These are phyloP conservation scores for Emericellopsis terricola DNA, from an alignment of 495 filamentous ascomycete genomes.

Conservation along the genomic window DNA sequence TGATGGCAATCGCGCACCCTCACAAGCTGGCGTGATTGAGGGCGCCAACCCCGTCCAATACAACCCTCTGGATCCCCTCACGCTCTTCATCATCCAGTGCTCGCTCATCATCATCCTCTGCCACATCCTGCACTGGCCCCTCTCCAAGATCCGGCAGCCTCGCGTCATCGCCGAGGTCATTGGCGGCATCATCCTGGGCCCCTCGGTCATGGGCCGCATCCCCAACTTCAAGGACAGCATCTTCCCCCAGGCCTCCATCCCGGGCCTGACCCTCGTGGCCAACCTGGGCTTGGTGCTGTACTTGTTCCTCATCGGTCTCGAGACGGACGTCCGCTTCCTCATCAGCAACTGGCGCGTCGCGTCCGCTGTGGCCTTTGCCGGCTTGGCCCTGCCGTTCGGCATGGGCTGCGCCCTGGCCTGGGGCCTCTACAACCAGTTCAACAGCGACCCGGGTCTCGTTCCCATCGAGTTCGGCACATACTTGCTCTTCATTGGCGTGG, in stretches of 20 bases:
- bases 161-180: constrained; percentile 94
- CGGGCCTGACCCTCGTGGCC: constrained; percentile 48
- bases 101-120: constrained; percentile 83
- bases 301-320: constrained; percentile 81
- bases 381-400: constrained; percentile 69
- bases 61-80: constrained; percentile 67
- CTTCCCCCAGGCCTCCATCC: constrained; percentile 47
- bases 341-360: constrained; percentile 77
- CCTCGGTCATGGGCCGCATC: constrained; percentile 69
- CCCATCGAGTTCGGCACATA: constrained; percentile 65
- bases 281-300: constrained; percentile 85
- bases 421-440: constrained; percentile 71
- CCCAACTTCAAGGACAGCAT: constrained; percentile 64
- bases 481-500: constrained; percentile 85
- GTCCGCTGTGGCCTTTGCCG: constrained; percentile 59
- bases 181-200: constrained; percentile 78
- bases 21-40: constrained; percentile 41
- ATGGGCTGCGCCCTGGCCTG: constrained; percentile 60
- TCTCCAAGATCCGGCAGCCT: constrained; percentile 76
- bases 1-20: constrained; percentile 2
- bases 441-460: constrained; percentile 38
- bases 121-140: constrained; percentile 53
- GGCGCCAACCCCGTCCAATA: constrained; percentile 55
- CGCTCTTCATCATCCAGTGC: constrained; percentile 89
- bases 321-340: constrained; percentile 80